phyloP scores from a whole-genome alignment of 1,139 yeast genomes.

The Wickerhamomyces sp. region DNA sequence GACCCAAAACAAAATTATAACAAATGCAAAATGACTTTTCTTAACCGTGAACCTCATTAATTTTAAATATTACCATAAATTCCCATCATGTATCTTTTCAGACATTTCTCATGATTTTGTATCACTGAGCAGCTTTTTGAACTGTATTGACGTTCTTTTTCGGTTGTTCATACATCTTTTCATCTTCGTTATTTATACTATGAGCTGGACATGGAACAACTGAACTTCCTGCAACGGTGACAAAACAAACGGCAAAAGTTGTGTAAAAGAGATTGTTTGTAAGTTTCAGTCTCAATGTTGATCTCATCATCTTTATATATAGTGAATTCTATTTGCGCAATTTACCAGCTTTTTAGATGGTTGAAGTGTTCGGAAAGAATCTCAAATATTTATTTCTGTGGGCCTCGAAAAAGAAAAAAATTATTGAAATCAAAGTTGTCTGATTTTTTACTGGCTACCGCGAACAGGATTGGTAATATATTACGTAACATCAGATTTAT shows the following conservation, averaged over 20 bases:
- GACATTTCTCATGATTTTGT: too few species aligned
- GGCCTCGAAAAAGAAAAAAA: background rate
- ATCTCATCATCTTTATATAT: constrained; percentile 24
- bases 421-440: background rate
- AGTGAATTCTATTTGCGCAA: background rate
- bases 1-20: background rate
- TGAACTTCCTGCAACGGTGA: constrained; percentile 35
- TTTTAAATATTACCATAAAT: background rate
- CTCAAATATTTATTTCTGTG: too few species aligned
- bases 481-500: background rate
- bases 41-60: background rate
- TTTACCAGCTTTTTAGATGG: background rate
- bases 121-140: background rate
- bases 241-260: constrained; percentile 35
- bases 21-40: background rate
- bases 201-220: constrained; percentile 38
- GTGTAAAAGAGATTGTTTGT: constrained; percentile 33
- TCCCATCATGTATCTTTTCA: background rate
- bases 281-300: constrained; percentile 31
- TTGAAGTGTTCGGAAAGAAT: too few species aligned
- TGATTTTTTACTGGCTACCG: background rate
- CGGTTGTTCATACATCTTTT: constrained; percentile 13
- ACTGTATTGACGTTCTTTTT: background rate
- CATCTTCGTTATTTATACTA: constrained; percentile 32
- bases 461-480: too few species aligned